A percentile compares a stretch with the other conserved stretches of the same genome.
Evolutionary conservation across 208 protist species (phyloP).

Genomic region (Herpetomonas samuelpessoai): DNA sequence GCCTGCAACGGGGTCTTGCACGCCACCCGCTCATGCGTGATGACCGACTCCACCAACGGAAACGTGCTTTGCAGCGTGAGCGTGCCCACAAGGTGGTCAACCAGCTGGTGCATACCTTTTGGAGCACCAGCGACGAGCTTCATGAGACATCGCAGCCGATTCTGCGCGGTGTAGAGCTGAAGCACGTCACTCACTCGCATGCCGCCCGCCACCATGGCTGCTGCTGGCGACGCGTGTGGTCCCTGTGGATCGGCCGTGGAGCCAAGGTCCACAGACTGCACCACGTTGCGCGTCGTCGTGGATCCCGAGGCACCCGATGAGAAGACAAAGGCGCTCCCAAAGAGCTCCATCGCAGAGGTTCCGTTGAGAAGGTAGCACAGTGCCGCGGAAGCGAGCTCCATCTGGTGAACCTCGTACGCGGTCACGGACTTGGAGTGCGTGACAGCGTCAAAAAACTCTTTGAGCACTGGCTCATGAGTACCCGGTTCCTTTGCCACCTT

Average conservation of each 20-base stretch:
- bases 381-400: slow-evolving; percentile 29
- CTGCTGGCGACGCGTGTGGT: slow-evolving; percentile 8
- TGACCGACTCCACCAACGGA: slow-evolving; percentile 74
- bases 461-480: slow-evolving; percentile 24
- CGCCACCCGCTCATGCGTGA: slow-evolving; percentile 39
- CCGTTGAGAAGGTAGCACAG: slow-evolving; percentile 45
- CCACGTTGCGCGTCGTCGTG: slow-evolving; percentile 16
- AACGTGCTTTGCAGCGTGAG: slow-evolving; percentile 50
- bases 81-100: slow-evolving; percentile 39
- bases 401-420: slow-evolving; percentile 43
- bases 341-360: slow-evolving; percentile 21
- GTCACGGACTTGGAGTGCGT: slow-evolving; percentile 29
- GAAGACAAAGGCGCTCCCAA: slow-evolving; percentile 25
- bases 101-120: slow-evolving; percentile 38
- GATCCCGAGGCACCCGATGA: slow-evolving; percentile 30
- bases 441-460: slow-evolving; percentile 31
- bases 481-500: slow-evolving; percentile 1
- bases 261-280: slow-evolving; percentile 5
- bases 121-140: slow-evolving; percentile 27
- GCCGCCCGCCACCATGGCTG: slow-evolving; percentile 40
- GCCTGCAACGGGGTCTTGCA: slow-evolving; percentile 59
- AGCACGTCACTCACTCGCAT: slow-evolving; percentile 43
- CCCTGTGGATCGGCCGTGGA: not conserved
- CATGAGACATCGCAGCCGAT: slow-evolving; percentile 49
- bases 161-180: slow-evolving; percentile 25